Percentiles rank a stretch among this genome's conserved stretches.
Evolutionary conservation across 371 early-diverging fungal species (phyloP).

Genomic region (Rhizopus arrhizus): DNA sequence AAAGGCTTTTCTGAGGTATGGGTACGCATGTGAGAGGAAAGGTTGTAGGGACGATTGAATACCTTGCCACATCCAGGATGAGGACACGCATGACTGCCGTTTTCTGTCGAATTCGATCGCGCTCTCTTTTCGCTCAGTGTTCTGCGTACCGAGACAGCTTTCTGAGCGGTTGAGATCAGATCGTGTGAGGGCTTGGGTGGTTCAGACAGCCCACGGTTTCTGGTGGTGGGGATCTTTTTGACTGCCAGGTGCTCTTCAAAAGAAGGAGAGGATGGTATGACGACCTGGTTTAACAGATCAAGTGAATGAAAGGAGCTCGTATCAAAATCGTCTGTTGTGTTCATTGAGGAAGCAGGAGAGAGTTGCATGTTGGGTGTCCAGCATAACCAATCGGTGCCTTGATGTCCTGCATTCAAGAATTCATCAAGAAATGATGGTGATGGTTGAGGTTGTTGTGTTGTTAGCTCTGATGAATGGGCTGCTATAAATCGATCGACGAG

Average conservation of each 20-base stretch:
- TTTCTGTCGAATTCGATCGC: neutral
- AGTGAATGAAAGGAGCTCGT: neutral
- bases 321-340: conserved; percentile 1
- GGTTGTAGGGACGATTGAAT: conserved; percentile 80
- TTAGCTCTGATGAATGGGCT: conserved; percentile 9
- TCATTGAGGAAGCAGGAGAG: conserved; percentile 13
- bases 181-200: conserved; percentile 20
- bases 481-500: conserved; percentile 24
- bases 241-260: conserved; percentile 9
- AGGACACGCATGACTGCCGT: conserved; percentile 4
- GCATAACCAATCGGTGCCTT: conserved; percentile 19
- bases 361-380: conserved; percentile 24
- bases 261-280: conserved; percentile 2
- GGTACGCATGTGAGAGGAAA: conserved; percentile 79
- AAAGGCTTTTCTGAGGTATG: conserved; percentile 78
- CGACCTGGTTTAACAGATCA: conserved; percentile 1
- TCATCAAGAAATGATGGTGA: conserved; percentile 5
- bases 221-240: neutral
- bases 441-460: neutral
- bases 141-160: conserved; percentile 9
- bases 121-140: conserved; percentile 16
- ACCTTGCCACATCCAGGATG: conserved; percentile 65
- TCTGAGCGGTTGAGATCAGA: neutral
- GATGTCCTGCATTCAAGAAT: conserved; percentile 3
- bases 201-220: conserved; percentile 27